phyloP scores from a whole-genome alignment of 352 stramenopile species.

The Peronospora farinosa region DNA sequence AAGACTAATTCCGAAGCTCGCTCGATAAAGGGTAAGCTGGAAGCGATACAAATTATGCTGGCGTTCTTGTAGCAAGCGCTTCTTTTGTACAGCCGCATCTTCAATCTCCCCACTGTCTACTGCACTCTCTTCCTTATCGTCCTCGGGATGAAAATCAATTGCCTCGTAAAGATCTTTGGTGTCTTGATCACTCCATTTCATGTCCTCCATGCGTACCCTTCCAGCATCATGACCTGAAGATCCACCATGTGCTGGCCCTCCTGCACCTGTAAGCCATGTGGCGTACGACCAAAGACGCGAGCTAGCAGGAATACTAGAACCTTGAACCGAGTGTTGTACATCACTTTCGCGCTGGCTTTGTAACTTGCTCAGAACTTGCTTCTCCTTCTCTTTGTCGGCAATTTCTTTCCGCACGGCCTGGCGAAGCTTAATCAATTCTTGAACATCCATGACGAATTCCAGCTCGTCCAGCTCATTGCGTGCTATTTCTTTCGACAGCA shows the following conservation, averaged over 20 bases:
- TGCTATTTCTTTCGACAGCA: slow-evolving; percentile 45
- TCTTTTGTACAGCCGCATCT: slow-evolving; percentile 17
- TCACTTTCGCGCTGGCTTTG: slow-evolving; percentile 26
- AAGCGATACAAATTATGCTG: slow-evolving; percentile 81
- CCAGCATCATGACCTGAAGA: slow-evolving; percentile 5
- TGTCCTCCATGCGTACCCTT: slow-evolving; percentile 34
- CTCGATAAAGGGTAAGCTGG: slow-evolving; percentile 49
- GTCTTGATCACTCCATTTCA: slow-evolving; percentile 82
- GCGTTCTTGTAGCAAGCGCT: slow-evolving; percentile 30
- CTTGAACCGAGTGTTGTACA: slow-evolving; percentile 9
- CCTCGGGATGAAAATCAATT: slow-evolving; percentile 71
- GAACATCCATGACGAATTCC: slow-evolving; percentile 60
- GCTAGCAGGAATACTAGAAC: slow-evolving; percentile 26
- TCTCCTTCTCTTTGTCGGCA: slow-evolving; percentile 32
- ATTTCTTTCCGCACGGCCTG: slow-evolving; percentile 46
- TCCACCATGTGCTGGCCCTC: slow-evolving; percentile 11
- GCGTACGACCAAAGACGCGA: slow-evolving; percentile 68
- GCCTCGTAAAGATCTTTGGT: slow-evolving; percentile 72
- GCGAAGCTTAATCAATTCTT: slow-evolving; percentile 62
- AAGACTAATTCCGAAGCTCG: slow-evolving; percentile 46
- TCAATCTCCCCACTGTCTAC: slow-evolving; percentile 21
- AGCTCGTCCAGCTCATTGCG: slow-evolving; percentile 53
- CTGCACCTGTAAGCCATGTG: slow-evolving; percentile 51
- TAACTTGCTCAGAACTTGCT: slow-evolving; percentile 25
- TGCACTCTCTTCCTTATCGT: slow-evolving; percentile 19